phyloP scores from a whole-genome alignment of 768 basidiomycete genomes.

The Xerocomellus intermedius region DNA sequence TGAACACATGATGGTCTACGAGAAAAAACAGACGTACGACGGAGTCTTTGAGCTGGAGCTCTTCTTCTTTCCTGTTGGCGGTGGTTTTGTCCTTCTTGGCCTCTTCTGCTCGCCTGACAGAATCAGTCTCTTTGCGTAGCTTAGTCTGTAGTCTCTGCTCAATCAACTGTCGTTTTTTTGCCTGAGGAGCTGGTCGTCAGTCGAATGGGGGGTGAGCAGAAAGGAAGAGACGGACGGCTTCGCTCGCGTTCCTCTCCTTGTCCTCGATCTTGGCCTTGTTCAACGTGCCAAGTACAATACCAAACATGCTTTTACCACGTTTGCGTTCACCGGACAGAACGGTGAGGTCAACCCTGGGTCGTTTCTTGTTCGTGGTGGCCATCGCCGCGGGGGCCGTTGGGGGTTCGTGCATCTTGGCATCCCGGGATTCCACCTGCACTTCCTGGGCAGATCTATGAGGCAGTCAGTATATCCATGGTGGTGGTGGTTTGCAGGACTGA shows the following conservation, averaged over 20 bases:
- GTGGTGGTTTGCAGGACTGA: conserved; percentile 30
- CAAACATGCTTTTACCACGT: conserved; percentile 88
- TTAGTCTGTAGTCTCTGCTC: conserved; percentile 85
- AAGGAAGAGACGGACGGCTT: conserved; percentile 53
- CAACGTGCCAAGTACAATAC: conserved; percentile 76
- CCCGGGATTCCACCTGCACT: conserved; percentile 30
- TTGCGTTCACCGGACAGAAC: conserved; percentile 61
- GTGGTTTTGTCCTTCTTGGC: conserved; percentile 77
- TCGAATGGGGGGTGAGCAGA: not conserved
- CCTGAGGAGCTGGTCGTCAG: conserved; percentile 42
- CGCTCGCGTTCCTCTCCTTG: conserved; percentile 80
- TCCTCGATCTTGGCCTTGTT: conserved; percentile 88
- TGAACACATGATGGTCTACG: not conserved
- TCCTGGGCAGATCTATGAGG: conserved; percentile 30
- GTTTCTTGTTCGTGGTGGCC: conserved; percentile 50
- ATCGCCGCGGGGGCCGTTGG: conserved; percentile 48
- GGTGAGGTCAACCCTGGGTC: conserved; percentile 71
- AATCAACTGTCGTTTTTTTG: conserved; percentile 79
- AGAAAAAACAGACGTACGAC: conserved; percentile 50
- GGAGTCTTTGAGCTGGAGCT: conserved; percentile 76
- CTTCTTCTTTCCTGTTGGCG: conserved; percentile 80
- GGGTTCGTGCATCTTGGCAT: conserved; percentile 38
- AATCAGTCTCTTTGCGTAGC: conserved; percentile 80
- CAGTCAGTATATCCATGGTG: not conserved
- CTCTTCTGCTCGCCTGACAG: conserved; percentile 82